Evolutionary conservation across 495 filamentous ascomycete genomes (phyloP), one percentile per base, ranked within the genome.

Genomic region (Penicillium desertorum): DNA sequence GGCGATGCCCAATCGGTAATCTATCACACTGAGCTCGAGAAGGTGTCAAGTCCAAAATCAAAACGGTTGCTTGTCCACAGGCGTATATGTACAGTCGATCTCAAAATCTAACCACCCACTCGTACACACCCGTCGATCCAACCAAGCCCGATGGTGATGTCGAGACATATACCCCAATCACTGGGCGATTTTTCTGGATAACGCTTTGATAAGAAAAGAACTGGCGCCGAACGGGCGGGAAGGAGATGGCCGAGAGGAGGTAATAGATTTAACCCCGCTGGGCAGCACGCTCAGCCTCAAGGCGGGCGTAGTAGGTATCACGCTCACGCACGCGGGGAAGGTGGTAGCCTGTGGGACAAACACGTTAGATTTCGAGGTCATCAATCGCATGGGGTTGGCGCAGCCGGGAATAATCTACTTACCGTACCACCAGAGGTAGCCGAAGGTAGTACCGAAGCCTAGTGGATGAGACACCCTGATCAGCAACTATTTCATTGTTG

Each of bases 341-440:
- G 78, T 93, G 89, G 77, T 85, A 92, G 68, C 89, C 87, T 88
- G 57, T 61, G 37, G 16, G 19, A 43, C 11, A 11, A 17, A 37
- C 30, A 39, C 34, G 12, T 51, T 43, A 57, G 49, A 27, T 3
- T 8, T 43, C 36, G 22, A 27, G 16, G 23, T 39, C 11, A 34
- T 41, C 25, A 34, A 39, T 16, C 34, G 41, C 34, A 27, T 56
- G 20, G 30, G 48, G 11, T 44, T 45, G 47, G 41, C 27, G 51
- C 14, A 25, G 34, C 23, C 43, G 39, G 34, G n/a, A n/a, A 43
- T 43, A 54, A 47, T 45, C 27, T 74, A 87, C 85, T 59, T 85
- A 88, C 84, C 88, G 76, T 90, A 92, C 89, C 89, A 92, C 75
- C 80, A 92, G 70, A 84, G 78, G 75, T 88, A 91, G 66, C 86